Evolutionary conservation across 2,329 filamentous ascomycete genomes (phyloP).

Genomic region (Penicillium concentricum): DNA sequence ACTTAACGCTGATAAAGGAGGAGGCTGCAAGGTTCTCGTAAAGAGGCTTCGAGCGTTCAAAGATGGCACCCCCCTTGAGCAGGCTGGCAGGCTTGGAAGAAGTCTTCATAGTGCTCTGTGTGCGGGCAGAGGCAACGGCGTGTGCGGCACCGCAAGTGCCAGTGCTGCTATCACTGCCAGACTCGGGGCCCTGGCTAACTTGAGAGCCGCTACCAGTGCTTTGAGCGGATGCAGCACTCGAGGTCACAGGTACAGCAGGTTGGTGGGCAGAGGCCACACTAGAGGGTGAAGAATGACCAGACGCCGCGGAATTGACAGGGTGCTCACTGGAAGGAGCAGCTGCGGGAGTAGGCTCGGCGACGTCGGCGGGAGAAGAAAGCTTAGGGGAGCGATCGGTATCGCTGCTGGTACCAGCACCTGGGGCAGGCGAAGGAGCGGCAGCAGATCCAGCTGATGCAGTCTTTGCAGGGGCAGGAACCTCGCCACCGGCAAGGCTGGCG

Average conservation of each 20-base stretch:
- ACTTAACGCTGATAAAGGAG: constrained; percentile 80
- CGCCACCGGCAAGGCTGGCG: constrained; percentile 7
- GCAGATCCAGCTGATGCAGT: constrained; percentile 1
- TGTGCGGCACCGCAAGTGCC: constrained; percentile 26
- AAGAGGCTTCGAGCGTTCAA: constrained; percentile 84
- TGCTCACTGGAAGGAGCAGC: constrained; percentile 9
- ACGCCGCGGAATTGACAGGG: constrained; percentile 5
- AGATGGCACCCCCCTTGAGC: constrained; percentile 66
- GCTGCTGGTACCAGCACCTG: neutral
- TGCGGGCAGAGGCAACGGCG: constrained; percentile 39
- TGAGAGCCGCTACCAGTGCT: constrained; percentile 8
- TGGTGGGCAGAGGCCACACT: neutral
- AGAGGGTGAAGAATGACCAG: neutral
- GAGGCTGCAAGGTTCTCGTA: constrained; percentile 68
- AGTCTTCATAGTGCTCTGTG: constrained; percentile 60
- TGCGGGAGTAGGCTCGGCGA: constrained; percentile 5
- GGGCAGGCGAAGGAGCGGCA: constrained; percentile 1
- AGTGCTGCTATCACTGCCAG: constrained; percentile 15
- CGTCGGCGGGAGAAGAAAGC: neutral
- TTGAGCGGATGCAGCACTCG: constrained; percentile 10
- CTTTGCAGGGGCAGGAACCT: constrained; percentile 1
- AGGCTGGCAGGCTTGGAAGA: constrained; percentile 66
- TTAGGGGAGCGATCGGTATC: neutral
- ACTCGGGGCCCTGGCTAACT: constrained; percentile 7
- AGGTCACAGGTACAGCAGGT: constrained; percentile 4